Evolutionary conservation across 2,329 filamentous ascomycete species (phyloP), one percentile per base, ranked within the genome.

Genomic region (Colletotrichum sp.): DNA sequence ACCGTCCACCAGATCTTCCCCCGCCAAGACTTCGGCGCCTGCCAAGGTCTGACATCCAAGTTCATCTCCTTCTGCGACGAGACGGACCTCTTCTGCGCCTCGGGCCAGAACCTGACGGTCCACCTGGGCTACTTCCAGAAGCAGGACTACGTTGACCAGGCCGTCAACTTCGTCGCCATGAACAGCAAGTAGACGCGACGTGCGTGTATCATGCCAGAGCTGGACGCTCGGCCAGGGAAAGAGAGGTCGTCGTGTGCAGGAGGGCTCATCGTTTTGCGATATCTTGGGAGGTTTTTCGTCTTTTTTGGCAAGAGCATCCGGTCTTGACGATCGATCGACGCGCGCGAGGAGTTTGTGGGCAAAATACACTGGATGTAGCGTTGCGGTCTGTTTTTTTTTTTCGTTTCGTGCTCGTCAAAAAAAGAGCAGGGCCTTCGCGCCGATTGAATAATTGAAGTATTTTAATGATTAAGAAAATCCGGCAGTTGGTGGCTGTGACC

Each of bases 91-190:
- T 76, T 76, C 48, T 76, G 74, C 43, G 74, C 74, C 4, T 76
- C 74, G 59, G 74, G 74, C 36, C 59, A 69, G 70, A 69, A 76
- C 59, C 43, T 76, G 26, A 76, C 65, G 4, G 70, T 74, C 18
- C 74, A 76, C 5, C 64, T 76, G 14, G 59, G 74, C 24, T 76
- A 76, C 71, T 76, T 76, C 65, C 65, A 68, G 24, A 76, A 76
- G 18, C 64, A 52, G 48, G 14, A 69, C 57, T 76, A 76, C 65
- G 5, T 61, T 10, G 59, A 48, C 43, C 60, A 69, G 34, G 74
- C 74, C 6, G 48, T 59, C 9, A 12, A 64, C 0, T 76, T 76
- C 21, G 16, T 74, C 59, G 14, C 68, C 16, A 57, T 73, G 71
- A 63, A 64, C 16, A 52, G 48, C n/a, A 34, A 26, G 34, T 69